phyloP scores from a whole-genome alignment of 2,329 filamentous ascomycete genomes.

The Emmonsiellopsis sp. region DNA sequence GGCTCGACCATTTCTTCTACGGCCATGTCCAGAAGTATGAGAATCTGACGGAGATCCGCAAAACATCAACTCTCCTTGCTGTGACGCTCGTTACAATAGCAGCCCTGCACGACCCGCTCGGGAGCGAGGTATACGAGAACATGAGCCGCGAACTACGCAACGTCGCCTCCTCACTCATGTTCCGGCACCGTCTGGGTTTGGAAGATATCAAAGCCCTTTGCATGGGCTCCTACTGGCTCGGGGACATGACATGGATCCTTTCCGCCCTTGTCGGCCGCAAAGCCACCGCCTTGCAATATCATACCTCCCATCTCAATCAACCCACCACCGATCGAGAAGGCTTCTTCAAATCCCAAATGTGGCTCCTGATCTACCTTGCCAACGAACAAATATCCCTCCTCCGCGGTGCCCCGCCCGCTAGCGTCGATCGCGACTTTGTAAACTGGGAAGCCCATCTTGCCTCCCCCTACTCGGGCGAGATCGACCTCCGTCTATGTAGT shows the following conservation, averaged over 20 bases:
- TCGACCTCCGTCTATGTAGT: constrained; percentile 13
- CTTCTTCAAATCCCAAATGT: constrained; percentile 26
- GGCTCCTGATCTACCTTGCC: constrained; percentile 27
- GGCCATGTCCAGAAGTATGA: constrained; percentile 6
- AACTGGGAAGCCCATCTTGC: constrained; percentile 27
- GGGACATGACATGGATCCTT: constrained; percentile 42
- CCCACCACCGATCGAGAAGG: constrained; percentile 7
- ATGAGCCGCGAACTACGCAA: constrained; percentile 44
- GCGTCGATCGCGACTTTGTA: constrained; percentile 7
- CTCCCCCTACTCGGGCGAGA: constrained; percentile 29
- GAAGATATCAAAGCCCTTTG: constrained; percentile 46
- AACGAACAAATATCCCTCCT: constrained; percentile 10
- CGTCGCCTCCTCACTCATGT: constrained; percentile 44
- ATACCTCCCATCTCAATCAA: constrained; percentile 8
- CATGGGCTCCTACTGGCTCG: constrained; percentile 47
- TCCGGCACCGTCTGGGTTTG: constrained; percentile 41
- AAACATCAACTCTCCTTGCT: constrained; percentile 32
- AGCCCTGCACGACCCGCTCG: constrained; percentile 40
- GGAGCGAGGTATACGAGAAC: constrained; percentile 37
- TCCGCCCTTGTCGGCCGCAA: constrained; percentile 34
- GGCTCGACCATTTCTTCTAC: constrained; percentile 38
- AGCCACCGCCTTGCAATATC: constrained; percentile 36
- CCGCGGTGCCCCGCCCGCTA: constrained; percentile 4
- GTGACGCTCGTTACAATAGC: constrained; percentile 38
- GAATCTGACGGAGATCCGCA: constrained; percentile 6